phyloP scores from a whole-genome alignment of 208 protist species.

The Lotmaria passim region DNA sequence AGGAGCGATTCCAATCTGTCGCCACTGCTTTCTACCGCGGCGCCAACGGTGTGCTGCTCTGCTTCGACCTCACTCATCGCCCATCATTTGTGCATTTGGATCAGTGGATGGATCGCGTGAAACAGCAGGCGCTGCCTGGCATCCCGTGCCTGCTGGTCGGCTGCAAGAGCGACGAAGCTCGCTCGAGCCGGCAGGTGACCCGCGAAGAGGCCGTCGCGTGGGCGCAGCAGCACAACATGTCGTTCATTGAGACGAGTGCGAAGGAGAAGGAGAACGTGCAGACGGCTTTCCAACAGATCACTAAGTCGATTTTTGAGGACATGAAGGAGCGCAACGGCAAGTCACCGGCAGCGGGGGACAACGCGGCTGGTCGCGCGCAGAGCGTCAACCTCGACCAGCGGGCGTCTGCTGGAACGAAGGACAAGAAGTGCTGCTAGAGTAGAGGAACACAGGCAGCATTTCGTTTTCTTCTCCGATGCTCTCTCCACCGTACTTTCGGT shows the following conservation, averaged over 20 bases:
- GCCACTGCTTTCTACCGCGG: slow-evolving; percentile 94
- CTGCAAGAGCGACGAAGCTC: slow-evolving; percentile 97
- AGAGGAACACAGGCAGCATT: neutral
- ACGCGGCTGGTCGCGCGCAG: slow-evolving; percentile 49
- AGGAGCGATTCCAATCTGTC: slow-evolving; percentile 93
- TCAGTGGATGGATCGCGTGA: slow-evolving; percentile 98
- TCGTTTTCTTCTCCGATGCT: no score
- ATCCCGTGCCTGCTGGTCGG: slow-evolving; percentile 95
- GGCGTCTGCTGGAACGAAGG: slow-evolving; percentile 10
- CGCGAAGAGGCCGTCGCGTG: slow-evolving; percentile 85
- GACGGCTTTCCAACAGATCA: slow-evolving; percentile 92
- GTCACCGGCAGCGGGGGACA: slow-evolving; percentile 35
- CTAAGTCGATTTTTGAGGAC: slow-evolving; percentile 87
- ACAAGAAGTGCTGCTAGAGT: slow-evolving; percentile 36
- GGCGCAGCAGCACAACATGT: slow-evolving; percentile 87
- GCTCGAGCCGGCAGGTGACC: slow-evolving; percentile 78
- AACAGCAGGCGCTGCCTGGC: slow-evolving; percentile 89
- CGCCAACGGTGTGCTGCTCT: slow-evolving; percentile 94
- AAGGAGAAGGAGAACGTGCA: slow-evolving; percentile 94
- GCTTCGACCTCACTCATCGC: slow-evolving; percentile 98
- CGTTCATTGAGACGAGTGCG: slow-evolving; percentile 90
- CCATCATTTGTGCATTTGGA: slow-evolving; percentile 96
- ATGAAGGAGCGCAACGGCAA: slow-evolving; percentile 88
- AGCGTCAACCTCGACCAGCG: slow-evolving; percentile 62
- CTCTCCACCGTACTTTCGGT: no score